Conservation (phyloP, 1,284 basidiomycete genomes). For the Pascua guehoae region DNA sequence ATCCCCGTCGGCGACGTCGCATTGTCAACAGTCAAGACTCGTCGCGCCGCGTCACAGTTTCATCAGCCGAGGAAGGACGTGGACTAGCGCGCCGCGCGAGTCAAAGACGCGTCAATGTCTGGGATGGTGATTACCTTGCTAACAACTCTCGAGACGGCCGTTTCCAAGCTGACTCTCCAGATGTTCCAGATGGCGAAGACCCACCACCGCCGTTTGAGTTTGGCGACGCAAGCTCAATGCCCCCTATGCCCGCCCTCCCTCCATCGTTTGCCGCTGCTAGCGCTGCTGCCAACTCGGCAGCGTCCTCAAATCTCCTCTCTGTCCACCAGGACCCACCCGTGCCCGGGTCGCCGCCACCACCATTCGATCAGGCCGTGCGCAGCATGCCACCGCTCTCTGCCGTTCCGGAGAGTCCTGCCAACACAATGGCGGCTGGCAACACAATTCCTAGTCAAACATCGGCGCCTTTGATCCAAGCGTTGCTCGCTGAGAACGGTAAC, state of each 20-base stretch:
- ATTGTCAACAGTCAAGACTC: conserved; percentile 3
- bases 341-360: background rate
- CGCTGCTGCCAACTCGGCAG: no score
- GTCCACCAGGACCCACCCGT: no score
- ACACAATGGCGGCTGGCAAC: no score
- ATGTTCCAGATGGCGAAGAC: conserved; percentile 36
- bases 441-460: no score
- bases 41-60: conserved; percentile 27
- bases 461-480: no score
- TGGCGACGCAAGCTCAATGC: background rate
- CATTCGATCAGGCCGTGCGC: background rate
- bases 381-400: background rate
- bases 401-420: no score
- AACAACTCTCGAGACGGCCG: background rate
- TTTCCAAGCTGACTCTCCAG: conserved; percentile 11
- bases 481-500: background rate
- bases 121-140: conserved; percentile 38
- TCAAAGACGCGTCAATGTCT: conserved; percentile 44
- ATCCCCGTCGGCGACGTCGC: background rate
- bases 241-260: no score
- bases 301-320: no score
- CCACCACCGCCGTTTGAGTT: conserved; percentile 44
- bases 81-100: conserved; percentile 42
- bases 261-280: no score
- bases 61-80: conserved; percentile 37